phyloP scores from a whole-genome alignment of 1,284 basidiomycete species.

The Ceratobasidium sp. region DNA sequence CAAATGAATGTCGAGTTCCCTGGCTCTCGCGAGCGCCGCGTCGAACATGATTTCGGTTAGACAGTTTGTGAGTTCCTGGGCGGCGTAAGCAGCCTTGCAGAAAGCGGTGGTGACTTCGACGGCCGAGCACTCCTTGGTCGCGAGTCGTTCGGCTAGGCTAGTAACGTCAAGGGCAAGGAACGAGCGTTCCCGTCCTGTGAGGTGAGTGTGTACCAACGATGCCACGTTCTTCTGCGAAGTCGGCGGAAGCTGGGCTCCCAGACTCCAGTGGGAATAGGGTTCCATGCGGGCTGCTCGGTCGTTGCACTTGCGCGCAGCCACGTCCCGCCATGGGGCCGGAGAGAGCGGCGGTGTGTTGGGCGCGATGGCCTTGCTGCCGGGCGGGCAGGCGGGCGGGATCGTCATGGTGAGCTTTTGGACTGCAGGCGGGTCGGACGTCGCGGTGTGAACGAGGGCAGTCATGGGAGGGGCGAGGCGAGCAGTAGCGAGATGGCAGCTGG shows the following conservation, averaged over 20 bases:
- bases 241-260: conserved; percentile 10
- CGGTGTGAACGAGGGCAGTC: conserved; percentile 22
- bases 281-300: conserved; percentile 35
- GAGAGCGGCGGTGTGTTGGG: conserved; percentile 34
- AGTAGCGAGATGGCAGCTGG: conserved; percentile 2
- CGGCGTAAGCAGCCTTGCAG: conserved; percentile 53
- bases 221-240: conserved; percentile 35
- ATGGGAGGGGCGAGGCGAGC: neutral
- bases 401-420: conserved; percentile 17
- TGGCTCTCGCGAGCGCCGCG: conserved; percentile 56
- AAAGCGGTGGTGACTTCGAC: conserved; percentile 53
- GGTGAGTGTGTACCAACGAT: conserved; percentile 31
- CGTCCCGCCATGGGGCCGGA: conserved; percentile 28
- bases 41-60: conserved; percentile 59
- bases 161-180: conserved; percentile 51
- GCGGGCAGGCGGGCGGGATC: neutral
- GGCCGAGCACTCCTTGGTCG: conserved; percentile 49
- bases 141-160: conserved; percentile 50
- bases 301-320: conserved; percentile 23
- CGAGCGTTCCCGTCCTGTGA: conserved; percentile 45
- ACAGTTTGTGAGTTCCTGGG: conserved; percentile 58
- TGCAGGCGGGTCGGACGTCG: neutral
- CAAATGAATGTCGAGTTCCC: conserved; percentile 56
- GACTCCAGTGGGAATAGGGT: conserved; percentile 22
- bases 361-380: neutral